A percentile compares a stretch with the other conserved stretches of the same genome.
Conservation (phyloP, 805 yeast species). For the Saturnispora bothae region DNA sequence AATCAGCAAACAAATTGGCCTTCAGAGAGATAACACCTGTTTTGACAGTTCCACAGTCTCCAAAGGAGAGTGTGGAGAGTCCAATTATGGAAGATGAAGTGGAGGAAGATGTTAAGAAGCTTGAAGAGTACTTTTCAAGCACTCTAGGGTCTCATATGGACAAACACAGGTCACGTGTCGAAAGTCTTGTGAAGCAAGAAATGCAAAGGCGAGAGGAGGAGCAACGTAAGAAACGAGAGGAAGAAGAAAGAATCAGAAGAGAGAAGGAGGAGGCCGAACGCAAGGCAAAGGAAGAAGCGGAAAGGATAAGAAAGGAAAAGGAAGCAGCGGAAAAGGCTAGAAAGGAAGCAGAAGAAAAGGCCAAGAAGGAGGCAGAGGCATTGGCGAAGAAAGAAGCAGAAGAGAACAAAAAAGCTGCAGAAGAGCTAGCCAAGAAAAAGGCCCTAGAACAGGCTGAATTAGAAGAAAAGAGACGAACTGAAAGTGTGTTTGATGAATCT, state of each 20-base stretch:
- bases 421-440: slow-evolving; percentile 12
- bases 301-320: slow-evolving; percentile 16
- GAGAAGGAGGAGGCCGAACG: slow-evolving; percentile 15
- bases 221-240: slow-evolving; percentile 5
- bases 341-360: slow-evolving; percentile 13
- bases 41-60: not conserved
- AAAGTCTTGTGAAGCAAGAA: slow-evolving; percentile 13
- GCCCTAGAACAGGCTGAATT: no score
- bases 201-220: slow-evolving; percentile 12
- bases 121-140: not conserved
- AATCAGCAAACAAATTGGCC: not conserved
- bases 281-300: slow-evolving; percentile 18
- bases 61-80: not conserved
- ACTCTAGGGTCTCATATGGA: not conserved
- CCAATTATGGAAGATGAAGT: not conserved
- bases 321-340: slow-evolving; percentile 13
- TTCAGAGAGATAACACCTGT: not conserved
- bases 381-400: slow-evolving; percentile 10
- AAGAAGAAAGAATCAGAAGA: slow-evolving; percentile 10
- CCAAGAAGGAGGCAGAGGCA: slow-evolving; percentile 14
- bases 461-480: slow-evolving; percentile 15
- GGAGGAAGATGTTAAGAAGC: not conserved
- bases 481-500: slow-evolving; percentile 21
- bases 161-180: slow-evolving; percentile 3
- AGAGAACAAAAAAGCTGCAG: slow-evolving; percentile 10